Evolutionary conservation across 495 filamentous ascomycete species (phyloP), one percentile per base, ranked within the genome.

Genomic region (Schizothecium vesticola): DNA sequence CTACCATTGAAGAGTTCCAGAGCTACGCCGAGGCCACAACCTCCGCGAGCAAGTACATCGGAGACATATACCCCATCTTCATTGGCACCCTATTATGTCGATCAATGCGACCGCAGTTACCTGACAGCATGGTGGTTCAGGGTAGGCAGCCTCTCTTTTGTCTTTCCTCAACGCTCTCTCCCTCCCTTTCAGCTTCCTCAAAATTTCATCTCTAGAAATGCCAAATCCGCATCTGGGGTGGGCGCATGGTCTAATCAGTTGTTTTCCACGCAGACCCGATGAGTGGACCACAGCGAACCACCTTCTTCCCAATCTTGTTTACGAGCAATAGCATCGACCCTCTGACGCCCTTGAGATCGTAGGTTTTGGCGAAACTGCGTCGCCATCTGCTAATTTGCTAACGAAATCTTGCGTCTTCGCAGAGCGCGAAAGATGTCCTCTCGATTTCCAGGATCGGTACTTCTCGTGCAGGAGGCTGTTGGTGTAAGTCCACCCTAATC

Each of bases 361-460:
- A 59, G 11, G 56, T 59, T 23, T 21, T 10, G 8, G 22, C 56
- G 21, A 8, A 8, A 10, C 21, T 21, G 22, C 21, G 7, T 59
- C 21, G 7, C 10, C 56, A 10, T 23, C 56, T 59, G 22, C 12
- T 10, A 12, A 13, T 13, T 21, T 8, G 9, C 56, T 12, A 23
- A 8, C 22, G 9, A 10, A 59, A 59, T 23, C 10, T 22, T 9
- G 9, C 25, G n/a, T 31, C 33, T 22, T 55, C 26, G 6, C 61
- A 64, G 61, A 11, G 61, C 61, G 10, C 61, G 61, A 9, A 64
- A 22, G 33, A 64, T 64, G 61, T 36, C 33, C 25, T 43, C 61
- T 23, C 61, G 61, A 4, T 64, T 64, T 26, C 61, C 61, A 12
- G 61, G 61, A 36, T 64, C 61, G 6, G 22, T 24, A 64, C 9